These are phyloP conservation scores for Calonectria honghensis DNA, from an alignment of 2,329 filamentous ascomycete species.

Conservation along the genomic window DNA sequence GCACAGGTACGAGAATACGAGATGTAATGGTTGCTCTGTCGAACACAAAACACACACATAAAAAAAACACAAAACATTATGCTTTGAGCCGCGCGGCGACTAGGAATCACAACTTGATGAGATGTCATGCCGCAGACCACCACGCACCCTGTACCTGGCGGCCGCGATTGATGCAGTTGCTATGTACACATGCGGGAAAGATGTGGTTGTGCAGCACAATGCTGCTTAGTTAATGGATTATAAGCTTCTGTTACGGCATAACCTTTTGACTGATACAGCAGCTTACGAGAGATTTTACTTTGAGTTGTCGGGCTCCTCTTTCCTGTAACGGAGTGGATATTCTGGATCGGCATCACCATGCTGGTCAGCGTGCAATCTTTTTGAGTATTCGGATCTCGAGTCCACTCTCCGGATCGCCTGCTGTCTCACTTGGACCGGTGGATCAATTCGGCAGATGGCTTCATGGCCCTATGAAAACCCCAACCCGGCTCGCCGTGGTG, in stretches of 20 bases:
- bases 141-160: background rate
- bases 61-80: background rate
- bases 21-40: slow-evolving; percentile 1
- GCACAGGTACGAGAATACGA: slow-evolving; percentile 4
- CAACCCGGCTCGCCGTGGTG: background rate
- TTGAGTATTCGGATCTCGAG: slow-evolving; percentile 6
- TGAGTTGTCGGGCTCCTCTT: background rate
- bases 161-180: too few species aligned
- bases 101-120: background rate
- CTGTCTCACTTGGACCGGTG: background rate
- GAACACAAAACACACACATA: background rate
- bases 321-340: background rate
- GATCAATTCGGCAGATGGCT: slow-evolving; percentile 12
- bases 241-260: background rate
- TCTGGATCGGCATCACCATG: background rate
- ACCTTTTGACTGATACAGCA: background rate
- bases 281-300: slow-evolving; percentile 31
- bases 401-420: background rate
- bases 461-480: slow-evolving; percentile 10
- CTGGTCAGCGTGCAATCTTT: background rate
- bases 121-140: background rate
- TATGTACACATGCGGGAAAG: background rate
- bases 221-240: background rate
- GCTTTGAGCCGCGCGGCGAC: background rate
- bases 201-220: background rate